Conservation (phyloP, 768 basidiomycete species). For the Boletus speciosus region DNA sequence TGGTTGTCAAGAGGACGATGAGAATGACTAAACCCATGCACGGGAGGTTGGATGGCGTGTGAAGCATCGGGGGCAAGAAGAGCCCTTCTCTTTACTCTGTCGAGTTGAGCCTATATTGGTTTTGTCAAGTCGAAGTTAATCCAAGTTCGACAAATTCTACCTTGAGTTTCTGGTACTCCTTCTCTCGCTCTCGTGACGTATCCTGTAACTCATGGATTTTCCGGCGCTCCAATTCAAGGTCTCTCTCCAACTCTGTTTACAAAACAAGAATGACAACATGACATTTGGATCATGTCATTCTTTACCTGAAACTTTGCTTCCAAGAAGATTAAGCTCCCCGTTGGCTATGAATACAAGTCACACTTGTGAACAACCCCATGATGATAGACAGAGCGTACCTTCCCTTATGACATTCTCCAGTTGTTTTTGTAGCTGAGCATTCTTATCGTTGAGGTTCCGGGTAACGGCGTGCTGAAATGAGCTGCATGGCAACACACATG, state of each 20-base stretch:
- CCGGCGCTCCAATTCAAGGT: constrained; percentile 74
- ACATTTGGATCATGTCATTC: neutral
- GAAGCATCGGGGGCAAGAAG: constrained; percentile 49
- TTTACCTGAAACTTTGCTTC: constrained; percentile 63
- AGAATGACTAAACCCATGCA: constrained; percentile 14
- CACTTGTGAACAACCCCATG: neutral
- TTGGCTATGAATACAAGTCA: constrained; percentile 49
- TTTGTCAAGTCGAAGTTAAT: neutral
- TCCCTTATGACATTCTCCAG: constrained; percentile 82
- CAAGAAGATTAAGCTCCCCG: constrained; percentile 67
- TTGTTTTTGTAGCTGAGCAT: constrained; percentile 79
- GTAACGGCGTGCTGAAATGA: constrained; percentile 84
- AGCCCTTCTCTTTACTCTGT: constrained; percentile 80
- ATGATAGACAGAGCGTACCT: constrained; percentile 41
- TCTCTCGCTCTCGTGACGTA: constrained; percentile 69
- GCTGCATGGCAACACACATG: constrained; percentile 9
- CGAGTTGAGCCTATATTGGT: constrained; percentile 57
- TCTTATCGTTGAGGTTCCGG: constrained; percentile 78
- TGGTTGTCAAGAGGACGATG: constrained; percentile 19
- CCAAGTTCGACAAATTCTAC: constrained; percentile 29
- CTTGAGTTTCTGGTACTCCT: constrained; percentile 86
- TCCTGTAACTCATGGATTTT: constrained; percentile 75
- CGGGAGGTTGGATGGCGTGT: constrained; percentile 14
- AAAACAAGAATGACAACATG: constrained; percentile 5
- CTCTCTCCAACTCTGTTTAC: constrained; percentile 66